Evolutionary conservation across 371 early-diverging fungal species (phyloP), one percentile per base, ranked within the genome.

Genomic region (Mortierella sp.): DNA sequence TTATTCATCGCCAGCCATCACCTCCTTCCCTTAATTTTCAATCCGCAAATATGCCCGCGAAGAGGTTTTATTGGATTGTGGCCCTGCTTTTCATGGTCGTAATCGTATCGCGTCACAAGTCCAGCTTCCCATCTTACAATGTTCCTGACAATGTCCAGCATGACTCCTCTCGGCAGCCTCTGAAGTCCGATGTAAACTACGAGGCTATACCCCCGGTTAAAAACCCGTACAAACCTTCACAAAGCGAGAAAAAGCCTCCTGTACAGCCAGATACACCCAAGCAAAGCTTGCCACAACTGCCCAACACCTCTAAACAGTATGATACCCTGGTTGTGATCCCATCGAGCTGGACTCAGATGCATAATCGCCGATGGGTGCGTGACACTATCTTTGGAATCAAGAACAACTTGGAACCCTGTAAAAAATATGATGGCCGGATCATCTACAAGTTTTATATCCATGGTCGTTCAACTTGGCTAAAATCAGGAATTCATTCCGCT

Each of bases 361-460:
- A 82, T 3, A 82, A 84, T 31, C 83, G 89, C 55, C 67, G 64
- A 8, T 72, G 86, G 76, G 83, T 89, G 23, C 87, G 89, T 17
- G 83, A 85, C 53, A 72, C 83, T 9, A 83, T 88, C 63, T 89
- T 89, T 81, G 86, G 86, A 23, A 81, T 88, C 47, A 65, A 75
- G 45, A 83, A 89, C 61, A 89, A 88, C 45, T 60, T 87, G 34
- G 54, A 83, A 31, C 89, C 89, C 26, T 85, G 85, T 57, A 84
- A 83, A 63, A 68, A 64, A 5, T 66, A 85, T 58, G 77, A 86
- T 56, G 76, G 85, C 49, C 75, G 83, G 6, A 76, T 86, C 32
- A 67, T 83, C n/a, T 88, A 89, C 74, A 83, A 82, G 49, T 89
- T 89, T 49, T 86, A 83, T 65, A 77, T 88, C 19, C 75, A 88